These are phyloP conservation scores for Tolypocladium guangdongense DNA, from an alignment of 2,329 filamentous ascomycete species.

Conservation along the genomic window DNA sequence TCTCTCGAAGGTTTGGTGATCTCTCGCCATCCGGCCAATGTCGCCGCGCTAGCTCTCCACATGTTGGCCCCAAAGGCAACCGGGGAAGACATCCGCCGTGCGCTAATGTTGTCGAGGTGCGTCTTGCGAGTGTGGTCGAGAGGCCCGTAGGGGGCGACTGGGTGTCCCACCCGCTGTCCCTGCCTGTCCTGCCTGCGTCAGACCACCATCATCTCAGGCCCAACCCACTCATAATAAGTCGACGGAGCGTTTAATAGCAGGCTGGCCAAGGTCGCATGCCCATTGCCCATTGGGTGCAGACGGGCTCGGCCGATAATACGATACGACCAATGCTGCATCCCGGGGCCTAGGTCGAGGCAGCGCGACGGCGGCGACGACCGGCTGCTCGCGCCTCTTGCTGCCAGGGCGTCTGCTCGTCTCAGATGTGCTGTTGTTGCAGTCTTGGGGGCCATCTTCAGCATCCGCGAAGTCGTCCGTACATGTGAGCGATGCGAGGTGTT, in stretches of 20 bases:
- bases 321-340: not conserved
- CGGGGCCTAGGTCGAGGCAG: not conserved
- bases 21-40: not conserved
- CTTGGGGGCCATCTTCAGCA: not conserved
- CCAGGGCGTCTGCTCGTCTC: not conserved
- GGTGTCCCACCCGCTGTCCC: not conserved
- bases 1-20: not conserved
- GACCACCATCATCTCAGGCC: not conserved
- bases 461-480: not conserved
- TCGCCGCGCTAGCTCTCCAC: not conserved
- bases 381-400: not conserved
- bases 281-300: not conserved
- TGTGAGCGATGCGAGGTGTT: not conserved
- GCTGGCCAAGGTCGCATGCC: not conserved
- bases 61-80: not conserved
- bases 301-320: not conserved
- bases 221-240: conserved; percentile 1
- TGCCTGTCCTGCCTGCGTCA: not conserved
- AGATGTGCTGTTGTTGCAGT: not conserved
- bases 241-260: not conserved
- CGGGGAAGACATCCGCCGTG: conserved; percentile 7
- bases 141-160: not conserved
- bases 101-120: conserved; percentile 5
- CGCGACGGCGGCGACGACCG: not conserved
- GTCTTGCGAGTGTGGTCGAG: not conserved